A percentile compares a stretch with the other conserved stretches of the same genome.
Evolutionary conservation across 2,329 filamentous ascomycete species (phyloP).

Genomic region (Grosmannia huntii): DNA sequence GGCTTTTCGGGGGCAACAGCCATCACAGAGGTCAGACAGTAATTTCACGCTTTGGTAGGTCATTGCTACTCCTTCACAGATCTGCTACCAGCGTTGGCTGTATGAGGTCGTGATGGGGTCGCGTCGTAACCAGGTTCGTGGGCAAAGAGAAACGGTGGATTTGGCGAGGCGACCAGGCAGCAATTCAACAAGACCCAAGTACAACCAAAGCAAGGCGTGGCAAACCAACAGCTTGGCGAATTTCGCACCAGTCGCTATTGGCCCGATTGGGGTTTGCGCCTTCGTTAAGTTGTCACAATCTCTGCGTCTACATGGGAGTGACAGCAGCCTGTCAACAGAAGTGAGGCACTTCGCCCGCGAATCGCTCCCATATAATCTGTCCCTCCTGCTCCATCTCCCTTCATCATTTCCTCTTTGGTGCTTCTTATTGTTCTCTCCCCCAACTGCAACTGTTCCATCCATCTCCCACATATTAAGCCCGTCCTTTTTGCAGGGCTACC

Average conservation of each 20-base stretch:
- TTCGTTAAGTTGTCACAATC: neutral
- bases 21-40: neutral
- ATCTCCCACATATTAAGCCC: no score
- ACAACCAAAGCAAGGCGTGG: neutral
- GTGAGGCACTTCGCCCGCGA: neutral
- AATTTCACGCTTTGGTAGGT: neutral
- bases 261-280: neutral
- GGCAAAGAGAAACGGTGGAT: neutral
- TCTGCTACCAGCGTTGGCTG: neutral
- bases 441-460: no score
- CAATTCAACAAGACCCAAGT: neutral
- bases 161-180: neutral
- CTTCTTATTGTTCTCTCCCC: no score
- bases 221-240: neutral
- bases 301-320: no score
- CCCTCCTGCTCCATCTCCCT: neutral
- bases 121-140: neutral
- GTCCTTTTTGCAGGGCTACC: neutral
- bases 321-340: no score
- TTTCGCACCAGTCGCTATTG: neutral
- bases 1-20: neutral
- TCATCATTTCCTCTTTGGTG: neutral
- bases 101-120: neutral
- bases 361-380: neutral
- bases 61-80: neutral